Base-by-base conservation (phyloP, 2,329 filamentous ascomycete species). In the Hypoxylon sp. region DNA sequence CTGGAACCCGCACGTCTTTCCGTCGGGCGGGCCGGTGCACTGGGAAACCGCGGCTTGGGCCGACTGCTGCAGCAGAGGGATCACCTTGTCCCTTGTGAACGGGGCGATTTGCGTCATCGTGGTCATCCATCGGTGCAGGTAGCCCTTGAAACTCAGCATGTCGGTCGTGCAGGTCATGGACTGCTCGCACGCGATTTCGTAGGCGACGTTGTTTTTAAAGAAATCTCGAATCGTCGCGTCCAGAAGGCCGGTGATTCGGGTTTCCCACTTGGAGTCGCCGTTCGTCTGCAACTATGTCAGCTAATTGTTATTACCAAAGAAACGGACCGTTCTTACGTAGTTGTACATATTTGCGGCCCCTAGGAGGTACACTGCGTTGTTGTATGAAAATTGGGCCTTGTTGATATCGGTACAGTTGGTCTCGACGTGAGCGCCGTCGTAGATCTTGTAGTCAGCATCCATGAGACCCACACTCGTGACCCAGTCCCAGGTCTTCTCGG, bases 71-170 rank as follows among this genome's bases (percentile, higher is more conserved):
- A 83, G 69, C 30, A 77, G 71, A 1, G 74, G 73, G 48, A 79
- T 71, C 37, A 82, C 74, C 28, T 65, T 73, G 6, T 72, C 69
- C 7, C 70, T 68, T 10, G 75, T 79, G 56, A 76, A 77, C 0
- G 79, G 79, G 0, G 79, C 79, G 41, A 81, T 68, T 66, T 80
- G 77, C 1, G 77, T 77, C 32, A 76, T 76, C n/a, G 76, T 75
- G 1, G 78, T 74, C 71, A 81, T 74, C 80, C 84, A 88, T 56
- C 85, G 84, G 26, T 81, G 75, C 4, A 87, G 75, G 70, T 87
- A 87, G 24, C 83, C 85, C 72, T 88, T 88, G 82, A 87, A 88
- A 43, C 81, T 82, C 66, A 82, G 78, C 74, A 87, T 85, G 68
- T 88, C 86, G 22, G 82, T 79, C 67, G 86, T 84, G 77, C 86